These are phyloP conservation scores for Ilex asprella DNA, from an alignment of 257 asterid genomes.

Conservation along the genomic window DNA sequence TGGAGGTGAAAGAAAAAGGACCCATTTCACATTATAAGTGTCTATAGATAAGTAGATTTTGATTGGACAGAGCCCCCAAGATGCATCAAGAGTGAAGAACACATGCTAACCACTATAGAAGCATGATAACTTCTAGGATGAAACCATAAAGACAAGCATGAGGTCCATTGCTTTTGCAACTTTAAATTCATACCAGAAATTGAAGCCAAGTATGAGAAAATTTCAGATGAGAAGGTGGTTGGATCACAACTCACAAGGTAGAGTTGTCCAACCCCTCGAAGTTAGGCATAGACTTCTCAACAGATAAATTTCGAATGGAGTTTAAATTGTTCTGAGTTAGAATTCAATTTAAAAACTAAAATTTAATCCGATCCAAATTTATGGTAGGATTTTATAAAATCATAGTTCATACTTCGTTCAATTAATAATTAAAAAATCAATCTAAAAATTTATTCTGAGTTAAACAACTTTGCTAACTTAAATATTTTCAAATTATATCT, in stretches of 20 bases:
- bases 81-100: constrained; percentile 15
- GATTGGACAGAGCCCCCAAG: constrained; percentile 19
- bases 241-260: constrained; percentile 16
- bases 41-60: constrained; percentile 25
- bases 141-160: constrained; percentile 16
- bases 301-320: too few relatives aligned
- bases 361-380: too few relatives aligned
- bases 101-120: constrained; percentile 55
- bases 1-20: constrained; percentile 28
- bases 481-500: too few relatives aligned
- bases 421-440: too few relatives aligned
- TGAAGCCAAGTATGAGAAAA: constrained; percentile 18
- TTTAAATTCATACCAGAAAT: constrained; percentile 38
- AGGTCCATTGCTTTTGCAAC: constrained; percentile 40
- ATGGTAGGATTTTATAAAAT: too few relatives aligned
- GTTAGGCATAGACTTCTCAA: too few relatives aligned
- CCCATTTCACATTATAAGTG: constrained; percentile 29
- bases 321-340: too few relatives aligned
- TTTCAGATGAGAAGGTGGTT: constrained; percentile 12
- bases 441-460: too few relatives aligned
- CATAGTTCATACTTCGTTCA: too few relatives aligned
- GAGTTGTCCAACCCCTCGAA: constrained; percentile 12
- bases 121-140: constrained; percentile 27
- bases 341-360: too few relatives aligned
- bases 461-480: too few relatives aligned